Evolutionary conservation across 768 basidiomycete genomes (phyloP), one percentile per base, ranked within the genome.

Genomic region (Kwoniella shandongensis): DNA sequence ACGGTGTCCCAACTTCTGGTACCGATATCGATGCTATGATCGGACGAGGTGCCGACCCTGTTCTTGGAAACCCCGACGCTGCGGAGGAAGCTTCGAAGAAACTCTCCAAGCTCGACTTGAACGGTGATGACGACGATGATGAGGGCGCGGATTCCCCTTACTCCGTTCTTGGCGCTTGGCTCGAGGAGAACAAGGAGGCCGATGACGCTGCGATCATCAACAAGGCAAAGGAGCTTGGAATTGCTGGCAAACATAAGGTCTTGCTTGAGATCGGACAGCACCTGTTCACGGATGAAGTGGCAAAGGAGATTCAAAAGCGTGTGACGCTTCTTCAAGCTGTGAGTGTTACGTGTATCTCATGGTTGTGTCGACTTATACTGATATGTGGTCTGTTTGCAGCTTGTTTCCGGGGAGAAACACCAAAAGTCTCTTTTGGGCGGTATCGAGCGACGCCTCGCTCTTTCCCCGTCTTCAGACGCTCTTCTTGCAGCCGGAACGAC

Each of bases 401-500:
- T 93, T 82, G 85, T 89, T 46, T 87, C 87, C 0, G 87, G 88
- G 1, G 94, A 98, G 81, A 97, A 92, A 77, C 89, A 94, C 69
- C 91, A 96, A 77, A 99, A 98, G 78, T 81, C 92, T 0, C 79
- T 99, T 27, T 82, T 98, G 6, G 96, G 96, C 25, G 96, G 96
- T 50, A 79, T 98, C 46, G 96, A 99, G 74, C 88, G 89, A 17
- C 81, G 86, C 54, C 84, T 88, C 48, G 94, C 90, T 46, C 47
- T 59, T 13, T 78, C 90, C 55, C 76, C 82, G 18, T 78, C 89
- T 64, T 88, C 89, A 6, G 85, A 88, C 15, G 80, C 91, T 38
- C 53, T 74, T 4, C 59, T 71, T 27, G 69, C 74, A 18, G 69
- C 74, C 25, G 67, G 71, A 7, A 68, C 80, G 4, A 84, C 96